These are phyloP conservation scores for Plasmodium gallinaceum DNA, from an alignment of 169 alveolate species.

Conservation along the genomic window DNA sequence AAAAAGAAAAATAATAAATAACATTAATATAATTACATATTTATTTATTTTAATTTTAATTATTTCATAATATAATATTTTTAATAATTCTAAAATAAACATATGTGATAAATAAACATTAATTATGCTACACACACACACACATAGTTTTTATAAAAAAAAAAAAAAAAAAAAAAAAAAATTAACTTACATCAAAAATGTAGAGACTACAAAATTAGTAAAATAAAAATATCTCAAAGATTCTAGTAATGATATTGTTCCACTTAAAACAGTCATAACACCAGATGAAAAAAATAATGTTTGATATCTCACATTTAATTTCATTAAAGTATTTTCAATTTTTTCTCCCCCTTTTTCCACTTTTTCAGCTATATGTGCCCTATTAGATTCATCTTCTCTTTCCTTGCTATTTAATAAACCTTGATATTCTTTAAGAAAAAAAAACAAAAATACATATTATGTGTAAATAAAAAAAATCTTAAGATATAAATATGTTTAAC, in stretches of 20 bases:
- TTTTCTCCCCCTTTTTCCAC: slow-evolving; percentile 92
- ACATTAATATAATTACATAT: background rate
- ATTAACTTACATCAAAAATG: slow-evolving; percentile 81
- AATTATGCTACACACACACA: background rate
- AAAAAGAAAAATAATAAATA: slow-evolving; percentile 32
- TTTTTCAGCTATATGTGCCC: slow-evolving; percentile 74
- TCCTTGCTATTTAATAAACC: slow-evolving; percentile 67
- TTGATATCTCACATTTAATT: slow-evolving; percentile 90
- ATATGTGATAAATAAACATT: background rate
- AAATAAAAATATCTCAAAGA: slow-evolving; percentile 83
- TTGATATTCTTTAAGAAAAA: slow-evolving; percentile 42
- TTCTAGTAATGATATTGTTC: slow-evolving; percentile 83
- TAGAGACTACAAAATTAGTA: slow-evolving; percentile 82
- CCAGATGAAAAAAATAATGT: slow-evolving; percentile 91
- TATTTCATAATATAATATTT: background rate
- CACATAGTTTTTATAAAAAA: background rate
- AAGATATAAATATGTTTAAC: background rate
- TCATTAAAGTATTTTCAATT: slow-evolving; percentile 90
- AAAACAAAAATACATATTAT: background rate
- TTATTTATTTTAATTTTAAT: too few species aligned
- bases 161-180: too few species aligned
- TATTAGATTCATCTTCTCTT: slow-evolving; percentile 62
- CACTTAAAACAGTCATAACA: slow-evolving; percentile 86
- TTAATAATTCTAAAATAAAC: background rate
- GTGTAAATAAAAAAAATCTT: background rate